phyloP scores from a whole-genome alignment of 495 filamentous ascomycete species.

The Penicillium ochrochloron region DNA sequence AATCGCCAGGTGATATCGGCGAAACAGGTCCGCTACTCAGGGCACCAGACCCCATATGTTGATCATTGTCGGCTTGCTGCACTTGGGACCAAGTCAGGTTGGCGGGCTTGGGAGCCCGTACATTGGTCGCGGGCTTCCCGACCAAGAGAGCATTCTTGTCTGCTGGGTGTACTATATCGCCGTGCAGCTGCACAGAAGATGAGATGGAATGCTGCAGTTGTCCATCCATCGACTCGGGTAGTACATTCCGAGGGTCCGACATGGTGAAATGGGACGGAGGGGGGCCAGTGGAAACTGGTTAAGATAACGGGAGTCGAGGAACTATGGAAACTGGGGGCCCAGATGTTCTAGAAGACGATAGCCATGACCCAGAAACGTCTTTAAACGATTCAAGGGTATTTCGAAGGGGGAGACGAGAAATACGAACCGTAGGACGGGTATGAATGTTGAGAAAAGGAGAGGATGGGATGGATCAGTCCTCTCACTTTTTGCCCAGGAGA shows the following conservation, averaged over 20 bases:
- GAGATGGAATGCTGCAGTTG: background rate
- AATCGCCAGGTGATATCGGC: constrained; percentile 39
- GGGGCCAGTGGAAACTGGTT: constrained; percentile 1
- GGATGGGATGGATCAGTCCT: constrained; percentile 15
- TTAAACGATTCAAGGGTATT: constrained; percentile 1
- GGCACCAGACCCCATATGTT: constrained; percentile 10
- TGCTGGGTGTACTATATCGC: constrained; percentile 1
- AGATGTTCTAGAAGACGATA: constrained; percentile 18
- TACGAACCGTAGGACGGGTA: background rate
- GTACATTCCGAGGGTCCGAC: constrained; percentile 11
- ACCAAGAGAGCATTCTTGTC: constrained; percentile 16
- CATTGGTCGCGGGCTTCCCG: constrained; percentile 14
- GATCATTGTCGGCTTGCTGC: constrained; percentile 18
- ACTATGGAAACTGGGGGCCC: constrained; percentile 18
- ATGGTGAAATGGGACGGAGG: constrained; percentile 14
- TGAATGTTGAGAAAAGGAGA: background rate
- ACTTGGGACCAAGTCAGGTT: constrained; percentile 25
- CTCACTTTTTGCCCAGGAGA: constrained; percentile 19
- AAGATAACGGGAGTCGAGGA: constrained; percentile 11
- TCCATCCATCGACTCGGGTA: constrained; percentile 12
- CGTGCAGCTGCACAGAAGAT: constrained; percentile 4
- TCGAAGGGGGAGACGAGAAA: background rate
- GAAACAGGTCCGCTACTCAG: constrained; percentile 26
- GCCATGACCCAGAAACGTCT: constrained; percentile 26
- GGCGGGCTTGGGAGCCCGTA: constrained; percentile 30